Evolutionary conservation across 768 basidiomycete species (phyloP), one percentile per base, ranked within the genome.

Genomic region (Suillus variegatus): DNA sequence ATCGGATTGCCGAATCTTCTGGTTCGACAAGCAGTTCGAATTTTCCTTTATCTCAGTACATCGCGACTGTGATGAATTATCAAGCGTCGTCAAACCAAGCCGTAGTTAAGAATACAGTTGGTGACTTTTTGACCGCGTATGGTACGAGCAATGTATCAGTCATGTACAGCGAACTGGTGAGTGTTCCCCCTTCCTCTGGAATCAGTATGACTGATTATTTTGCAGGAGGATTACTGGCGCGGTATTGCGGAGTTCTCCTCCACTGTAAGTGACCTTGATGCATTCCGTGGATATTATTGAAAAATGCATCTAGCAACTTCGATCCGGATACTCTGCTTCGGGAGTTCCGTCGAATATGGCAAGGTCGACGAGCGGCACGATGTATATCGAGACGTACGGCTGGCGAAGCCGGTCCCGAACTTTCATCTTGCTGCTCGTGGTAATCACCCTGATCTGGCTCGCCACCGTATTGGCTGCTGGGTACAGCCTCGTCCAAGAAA

Each of bases 181-280:
- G 3, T 40, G 3, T 41, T 28, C 7, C 14, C 1, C 16, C 38
- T 22, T 61, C n/a, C 18, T 38, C 22, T 61, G 16, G 3, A 6
- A 18, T 28, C 32, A 32, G 12, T 32, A 20, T 41, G 16, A 32
- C 61, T 49, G 44, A 62, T 35, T 49, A 6, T 20, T 55, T 55
- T 55, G 6, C 54, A 64, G 64, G 64, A 62, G 22, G 61, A 65
- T 16, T 65, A 65, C 52, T 65, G 64, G 64, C 64, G 64, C 14
- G 64, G 64, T 63, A 35, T 65, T 22, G 6, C 49, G 10, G 64
- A 65, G 60, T 65, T 65, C 25, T 18, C 64, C 52, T 62, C 61
- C 14, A 65, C 61, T 20, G 64, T 65, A 20, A 62, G 60, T 14
- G n/a, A 43, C 18, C 18, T 47, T n/a, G 6, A n/a, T 38, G n/a